A percentile compares a stretch with the other conserved stretches of the same genome.
Evolutionary conservation across 2,329 filamentous ascomycete genomes (phyloP).

Genomic region (Pyrenophora tritici-repentis): DNA sequence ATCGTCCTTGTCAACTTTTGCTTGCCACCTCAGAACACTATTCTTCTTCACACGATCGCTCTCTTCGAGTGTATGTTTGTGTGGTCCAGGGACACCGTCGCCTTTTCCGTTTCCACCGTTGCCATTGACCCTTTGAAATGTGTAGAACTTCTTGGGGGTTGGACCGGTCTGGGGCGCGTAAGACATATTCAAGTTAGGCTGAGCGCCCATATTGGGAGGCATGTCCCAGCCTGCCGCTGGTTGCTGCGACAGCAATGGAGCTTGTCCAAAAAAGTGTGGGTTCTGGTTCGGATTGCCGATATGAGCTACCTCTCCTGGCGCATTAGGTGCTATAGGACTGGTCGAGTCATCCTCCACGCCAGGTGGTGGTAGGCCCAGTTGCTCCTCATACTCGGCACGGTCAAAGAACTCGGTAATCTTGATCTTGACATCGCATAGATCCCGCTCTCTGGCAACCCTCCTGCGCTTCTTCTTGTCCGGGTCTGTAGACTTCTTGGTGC

Average conservation of each 20-base stretch:
- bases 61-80: constrained; percentile 73
- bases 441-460: constrained; percentile 72
- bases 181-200: constrained; percentile 24
- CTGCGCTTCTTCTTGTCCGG: constrained; percentile 83
- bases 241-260: constrained; percentile 19
- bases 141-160: constrained; percentile 57
- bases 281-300: constrained; percentile 14
- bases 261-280: constrained; percentile 31
- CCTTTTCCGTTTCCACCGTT: constrained; percentile 75
- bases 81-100: constrained; percentile 71
- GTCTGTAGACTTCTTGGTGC: constrained; percentile 78
- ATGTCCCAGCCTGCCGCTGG: constrained; percentile 32
- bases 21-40: constrained; percentile 69
- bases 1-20: constrained; percentile 66
- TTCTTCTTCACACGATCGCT: constrained; percentile 84
- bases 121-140: constrained; percentile 77
- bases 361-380: constrained; percentile 37
- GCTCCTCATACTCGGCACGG: constrained; percentile 49
- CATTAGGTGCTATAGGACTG: constrained; percentile 8
- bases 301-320: constrained; percentile 5
- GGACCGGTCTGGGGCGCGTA: constrained; percentile 12
- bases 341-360: constrained; percentile 15
- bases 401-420: constrained; percentile 82
- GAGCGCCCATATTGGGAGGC: constrained; percentile 19
- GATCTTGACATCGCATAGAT: constrained; percentile 86